Conservation (phyloP, 441 rosid species). For the Mallotus repandus region DNA sequence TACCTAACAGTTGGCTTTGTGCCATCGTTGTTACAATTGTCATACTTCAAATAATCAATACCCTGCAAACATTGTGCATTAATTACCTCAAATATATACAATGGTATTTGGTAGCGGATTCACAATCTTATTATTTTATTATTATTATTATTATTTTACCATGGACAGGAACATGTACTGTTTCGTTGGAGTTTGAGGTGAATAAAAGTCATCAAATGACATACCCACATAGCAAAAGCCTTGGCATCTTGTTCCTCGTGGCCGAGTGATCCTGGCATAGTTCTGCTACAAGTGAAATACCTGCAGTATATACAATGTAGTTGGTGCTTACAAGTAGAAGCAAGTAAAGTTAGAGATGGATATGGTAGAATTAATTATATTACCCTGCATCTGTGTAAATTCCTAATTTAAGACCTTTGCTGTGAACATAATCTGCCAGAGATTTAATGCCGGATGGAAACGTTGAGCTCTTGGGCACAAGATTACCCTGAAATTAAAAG, state of each 20-base stretch:
- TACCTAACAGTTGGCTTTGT: conserved; percentile 66
- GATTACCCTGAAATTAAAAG: conserved; percentile 47
- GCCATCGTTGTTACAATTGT: conserved; percentile 48
- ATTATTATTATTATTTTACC: neutral
- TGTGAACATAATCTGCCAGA: conserved; percentile 59
- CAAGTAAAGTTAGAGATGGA: neutral
- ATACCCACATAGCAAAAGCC: conserved; percentile 67
- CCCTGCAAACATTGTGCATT: conserved; percentile 39
- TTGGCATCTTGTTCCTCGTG: conserved; percentile 67
- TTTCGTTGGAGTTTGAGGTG: neutral
- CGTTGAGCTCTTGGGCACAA: conserved; percentile 52
- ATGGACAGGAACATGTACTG: neutral
- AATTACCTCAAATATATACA: neutral
- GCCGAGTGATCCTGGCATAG: conserved; percentile 67
- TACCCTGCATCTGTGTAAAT: conserved; percentile 73
- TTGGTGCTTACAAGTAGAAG: neutral
- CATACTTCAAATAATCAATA: conserved; percentile 68
- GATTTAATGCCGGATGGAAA: conserved; percentile 67
- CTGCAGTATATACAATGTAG: conserved; percentile 25
- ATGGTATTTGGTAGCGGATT: neutral
- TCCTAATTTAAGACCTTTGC: conserved; percentile 66
- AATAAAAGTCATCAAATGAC: neutral
- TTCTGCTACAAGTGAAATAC: conserved; percentile 51
- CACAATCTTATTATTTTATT: neutral
- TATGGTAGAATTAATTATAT: neutral